Evolutionary conservation across 2,329 filamentous ascomycete species (phyloP).

Genomic region (Canariomyces notabilis): DNA sequence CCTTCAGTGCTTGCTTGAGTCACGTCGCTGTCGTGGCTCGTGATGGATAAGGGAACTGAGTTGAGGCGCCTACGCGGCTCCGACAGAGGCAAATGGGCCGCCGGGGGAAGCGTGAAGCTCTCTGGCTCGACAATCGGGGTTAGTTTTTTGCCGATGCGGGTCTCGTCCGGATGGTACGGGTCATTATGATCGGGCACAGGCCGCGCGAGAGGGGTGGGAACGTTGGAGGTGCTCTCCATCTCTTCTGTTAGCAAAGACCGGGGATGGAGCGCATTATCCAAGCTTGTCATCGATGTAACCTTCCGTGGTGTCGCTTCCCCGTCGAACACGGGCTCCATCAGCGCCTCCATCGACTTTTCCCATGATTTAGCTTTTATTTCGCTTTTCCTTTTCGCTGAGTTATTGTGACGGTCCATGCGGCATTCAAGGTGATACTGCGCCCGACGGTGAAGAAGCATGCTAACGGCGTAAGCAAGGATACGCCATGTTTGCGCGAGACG

Average conservation of each 20-base stretch:
- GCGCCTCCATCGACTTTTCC: conserved; percentile 24
- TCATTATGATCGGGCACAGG: conserved; percentile 40
- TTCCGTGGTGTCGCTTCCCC: conserved; percentile 37
- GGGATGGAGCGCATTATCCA: conserved; percentile 30
- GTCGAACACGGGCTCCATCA: conserved; percentile 8
- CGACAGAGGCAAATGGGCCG: conserved; percentile 33
- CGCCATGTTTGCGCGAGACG: conserved; percentile 62
- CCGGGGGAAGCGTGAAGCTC: conserved; percentile 46
- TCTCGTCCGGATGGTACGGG: conserved; percentile 21
- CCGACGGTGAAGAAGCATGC: conserved; percentile 48
- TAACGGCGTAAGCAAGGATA: conserved; percentile 52
- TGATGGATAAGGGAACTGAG: conserved; percentile 47
- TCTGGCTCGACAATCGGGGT: conserved; percentile 47
- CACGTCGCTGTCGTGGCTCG: conserved; percentile 44
- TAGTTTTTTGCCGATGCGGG: conserved; percentile 32
- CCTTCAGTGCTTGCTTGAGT: conserved; percentile 49
- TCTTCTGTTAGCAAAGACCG: conserved; percentile 51
- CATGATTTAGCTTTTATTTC: conserved; percentile 26
- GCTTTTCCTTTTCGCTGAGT: conserved; percentile 25
- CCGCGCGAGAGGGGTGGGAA: conserved; percentile 54
- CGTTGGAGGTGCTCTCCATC: conserved; percentile 58
- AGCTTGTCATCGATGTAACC: conserved; percentile 31
- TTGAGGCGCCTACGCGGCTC: conserved; percentile 41
- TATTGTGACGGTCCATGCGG: conserved; percentile 37
- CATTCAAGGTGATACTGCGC: conserved; percentile 53